Evolutionary conservation across 176 grass and related monocot genomes (phyloP).

Genomic region (Carex myosuroides): DNA sequence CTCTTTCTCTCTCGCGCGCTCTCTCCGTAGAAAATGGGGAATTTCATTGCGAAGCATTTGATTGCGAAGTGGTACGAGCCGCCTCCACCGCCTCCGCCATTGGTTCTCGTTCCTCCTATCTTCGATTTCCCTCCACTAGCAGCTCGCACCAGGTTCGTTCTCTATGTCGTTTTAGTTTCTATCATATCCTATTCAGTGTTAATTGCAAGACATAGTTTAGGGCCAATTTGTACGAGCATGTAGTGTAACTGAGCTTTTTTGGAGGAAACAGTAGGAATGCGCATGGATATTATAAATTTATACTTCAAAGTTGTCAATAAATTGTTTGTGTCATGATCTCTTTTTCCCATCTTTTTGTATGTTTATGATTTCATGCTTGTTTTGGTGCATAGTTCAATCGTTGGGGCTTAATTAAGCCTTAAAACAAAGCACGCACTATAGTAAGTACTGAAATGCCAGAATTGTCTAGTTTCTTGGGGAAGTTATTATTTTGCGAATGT

Average conservation of each 20-base stretch:
- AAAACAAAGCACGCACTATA: background rate
- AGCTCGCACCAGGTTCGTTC: conserved; percentile 69
- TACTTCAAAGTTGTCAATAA: background rate
- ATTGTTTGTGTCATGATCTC: background rate
- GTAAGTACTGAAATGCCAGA: background rate
- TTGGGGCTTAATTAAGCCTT: background rate
- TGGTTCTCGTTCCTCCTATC: conserved; percentile 93
- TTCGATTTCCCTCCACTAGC: conserved; percentile 95
- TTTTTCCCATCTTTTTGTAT: background rate
- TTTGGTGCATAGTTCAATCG: background rate
- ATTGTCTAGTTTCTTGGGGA: background rate
- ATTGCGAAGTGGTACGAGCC: conserved; percentile 30
- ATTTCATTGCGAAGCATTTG: background rate
- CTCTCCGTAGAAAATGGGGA: background rate
- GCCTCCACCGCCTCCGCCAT: conserved; percentile 69
- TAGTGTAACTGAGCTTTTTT: too few relatives aligned
- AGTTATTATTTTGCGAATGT: background rate
- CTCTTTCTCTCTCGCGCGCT: background rate
- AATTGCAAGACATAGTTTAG: too few relatives aligned
- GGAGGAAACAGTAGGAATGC: too few relatives aligned
- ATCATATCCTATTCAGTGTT: too few relatives aligned
- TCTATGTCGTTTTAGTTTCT: background rate
- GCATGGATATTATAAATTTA: too few relatives aligned
- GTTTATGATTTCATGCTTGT: background rate
- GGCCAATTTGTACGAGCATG: too few relatives aligned